Base-by-base conservation (phyloP, 345 rosid genomes). In the Geranium rotundifolium region DNA sequence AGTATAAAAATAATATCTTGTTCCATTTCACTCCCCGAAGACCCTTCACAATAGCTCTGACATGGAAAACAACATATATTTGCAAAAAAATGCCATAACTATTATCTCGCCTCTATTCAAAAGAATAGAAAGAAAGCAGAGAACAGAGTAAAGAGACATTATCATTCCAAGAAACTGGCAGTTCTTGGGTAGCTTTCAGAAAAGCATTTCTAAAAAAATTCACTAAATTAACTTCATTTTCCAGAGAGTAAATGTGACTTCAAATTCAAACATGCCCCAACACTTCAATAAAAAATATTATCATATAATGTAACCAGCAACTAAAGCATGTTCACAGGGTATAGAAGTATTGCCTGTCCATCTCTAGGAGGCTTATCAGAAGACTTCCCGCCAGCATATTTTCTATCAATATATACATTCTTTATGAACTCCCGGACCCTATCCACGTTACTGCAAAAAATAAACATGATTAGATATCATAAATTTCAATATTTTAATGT, bases 341-440 rank as follows among this genome's bases (percentile, higher is more conserved):
- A 55, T 4, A 57, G 31, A 37, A 64, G 73, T 63, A 61, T 65
- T 77, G 76, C 97, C 97, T 86, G 96, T 54, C 67, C 58, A 73
- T 89, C 91, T 72, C 78, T 80, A 3, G 85, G 84, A 75, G 84
- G 97, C 80, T 83, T 85, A 71, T 90, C 87, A 19, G 81, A 66
- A 63, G 58, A 72, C 71, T 71, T 83, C 69, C 76, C 87, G 61
- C 95, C 89, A 49, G 86, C 91, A 76, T 86, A 90, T 73, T 74
- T 84, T 78, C 67, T 88, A 67, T 93, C 90, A 60, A 83, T 88
- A 72, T 93, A 93, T 37, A 88, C 87, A 64, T 50, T 73, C 80
- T 84, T 93, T 76, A 93, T 93, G 76, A 93, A 90, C 57, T 90
- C 95, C 12, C 97, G 86, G 69, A 88, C 83, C 75, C 72, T 86